A percentile compares a stretch with the other conserved stretches of the same genome.
Evolutionary conservation across 2,329 filamentous ascomycete genomes (phyloP).

Genomic region (Aspergillus viridinutans): DNA sequence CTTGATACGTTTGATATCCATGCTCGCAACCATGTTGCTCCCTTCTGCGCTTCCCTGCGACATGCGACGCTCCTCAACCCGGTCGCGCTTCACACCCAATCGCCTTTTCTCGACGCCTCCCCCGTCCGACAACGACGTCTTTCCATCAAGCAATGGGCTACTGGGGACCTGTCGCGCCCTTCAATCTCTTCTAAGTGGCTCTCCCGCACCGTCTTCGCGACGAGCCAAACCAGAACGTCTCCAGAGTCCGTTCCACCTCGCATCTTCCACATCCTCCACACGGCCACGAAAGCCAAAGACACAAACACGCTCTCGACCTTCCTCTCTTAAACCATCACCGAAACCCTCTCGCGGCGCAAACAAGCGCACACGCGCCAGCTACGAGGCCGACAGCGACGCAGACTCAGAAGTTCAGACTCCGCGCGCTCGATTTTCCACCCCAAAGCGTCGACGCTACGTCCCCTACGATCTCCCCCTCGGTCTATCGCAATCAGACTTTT

Average conservation of each 20-base stretch:
- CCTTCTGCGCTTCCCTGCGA: constrained; percentile 46
- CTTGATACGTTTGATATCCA: neutral
- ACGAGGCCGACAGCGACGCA: constrained; percentile 20
- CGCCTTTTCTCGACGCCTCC: constrained; percentile 38
- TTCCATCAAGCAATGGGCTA: constrained; percentile 34
- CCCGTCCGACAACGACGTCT: constrained; percentile 31
- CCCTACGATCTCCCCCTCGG: constrained; percentile 45
- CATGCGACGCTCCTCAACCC: constrained; percentile 29
- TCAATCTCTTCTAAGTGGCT: constrained; percentile 39
- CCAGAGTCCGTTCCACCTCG: constrained; percentile 37
- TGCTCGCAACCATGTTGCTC: constrained; percentile 37
- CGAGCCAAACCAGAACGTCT: constrained; percentile 34
- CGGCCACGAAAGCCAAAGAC: constrained; percentile 24
- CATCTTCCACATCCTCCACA: constrained; percentile 23
- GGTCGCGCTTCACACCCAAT: constrained; percentile 32
- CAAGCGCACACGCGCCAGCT: constrained; percentile 36
- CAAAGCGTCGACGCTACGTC: constrained; percentile 41
- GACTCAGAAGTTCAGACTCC: constrained; percentile 7
- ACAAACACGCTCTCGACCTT: constrained; percentile 8
- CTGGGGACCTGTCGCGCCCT: constrained; percentile 41
- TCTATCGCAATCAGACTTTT: constrained; percentile 41
- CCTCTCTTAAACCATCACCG: constrained; percentile 18
- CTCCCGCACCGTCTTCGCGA: constrained; percentile 36
- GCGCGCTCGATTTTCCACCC: constrained; percentile 36
- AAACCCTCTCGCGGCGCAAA: constrained; percentile 32